These are phyloP conservation scores for Kwoniella sp. DNA, from an alignment of 768 basidiomycete genomes.

Conservation along the genomic window DNA sequence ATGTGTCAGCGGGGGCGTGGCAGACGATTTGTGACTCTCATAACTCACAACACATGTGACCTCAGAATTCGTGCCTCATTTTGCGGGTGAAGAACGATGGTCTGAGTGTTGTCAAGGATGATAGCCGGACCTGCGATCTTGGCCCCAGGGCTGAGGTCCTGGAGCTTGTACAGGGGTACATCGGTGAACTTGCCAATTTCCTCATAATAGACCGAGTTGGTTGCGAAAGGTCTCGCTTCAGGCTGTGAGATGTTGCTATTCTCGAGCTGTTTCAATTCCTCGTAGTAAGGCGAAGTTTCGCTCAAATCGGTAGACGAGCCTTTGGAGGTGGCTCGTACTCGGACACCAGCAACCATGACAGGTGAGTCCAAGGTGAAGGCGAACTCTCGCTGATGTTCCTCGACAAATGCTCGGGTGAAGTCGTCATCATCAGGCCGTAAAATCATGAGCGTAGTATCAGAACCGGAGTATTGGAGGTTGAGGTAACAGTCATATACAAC, in stretches of 20 bases:
- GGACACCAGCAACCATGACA: slow-evolving; percentile 43
- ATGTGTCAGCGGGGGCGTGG: no score
- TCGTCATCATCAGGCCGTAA: slow-evolving; percentile 63
- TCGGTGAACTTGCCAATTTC: slow-evolving; percentile 33
- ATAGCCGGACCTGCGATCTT: slow-evolving; percentile 72
- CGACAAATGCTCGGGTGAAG: slow-evolving; percentile 71
- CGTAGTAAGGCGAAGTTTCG: slow-evolving; percentile 27
- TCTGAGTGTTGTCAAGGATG: slow-evolving; percentile 94
- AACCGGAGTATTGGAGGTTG: slow-evolving; percentile 42
- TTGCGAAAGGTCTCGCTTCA: slow-evolving; percentile 22
- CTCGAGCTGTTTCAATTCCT: slow-evolving; percentile 31
- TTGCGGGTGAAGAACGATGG: slow-evolving; percentile 72
- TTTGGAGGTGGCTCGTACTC: slow-evolving; percentile 35
- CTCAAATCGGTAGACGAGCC: slow-evolving; percentile 20
- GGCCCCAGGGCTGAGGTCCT: slow-evolving; percentile 33
- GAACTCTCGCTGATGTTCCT: slow-evolving; percentile 45
- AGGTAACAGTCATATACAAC: slow-evolving; percentile 37
- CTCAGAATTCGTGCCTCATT: slow-evolving; percentile 38
- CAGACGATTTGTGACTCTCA: background rate
- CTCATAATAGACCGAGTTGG: slow-evolving; percentile 37
- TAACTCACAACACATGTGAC: slow-evolving; percentile 33
- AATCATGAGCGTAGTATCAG: slow-evolving; percentile 87
- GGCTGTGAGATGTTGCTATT: slow-evolving; percentile 7
- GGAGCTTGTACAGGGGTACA: slow-evolving; percentile 30
- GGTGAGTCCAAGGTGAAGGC: slow-evolving; percentile 60